Conservation (phyloP, 352 stramenopile genomes). For the Poterioochromonas sp. region DNA sequence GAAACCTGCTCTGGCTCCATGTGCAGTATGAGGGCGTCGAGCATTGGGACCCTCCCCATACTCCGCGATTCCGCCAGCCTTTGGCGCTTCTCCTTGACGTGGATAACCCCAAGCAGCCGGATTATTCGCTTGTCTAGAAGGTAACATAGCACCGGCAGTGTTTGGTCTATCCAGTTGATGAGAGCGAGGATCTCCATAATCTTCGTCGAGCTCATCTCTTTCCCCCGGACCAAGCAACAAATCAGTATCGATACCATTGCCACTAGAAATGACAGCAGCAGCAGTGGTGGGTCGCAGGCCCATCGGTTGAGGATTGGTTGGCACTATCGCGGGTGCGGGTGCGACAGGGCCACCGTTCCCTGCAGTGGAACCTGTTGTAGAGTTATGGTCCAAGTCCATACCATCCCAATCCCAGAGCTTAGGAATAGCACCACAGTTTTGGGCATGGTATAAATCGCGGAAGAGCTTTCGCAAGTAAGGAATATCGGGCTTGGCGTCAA, state of each 20-base stretch:
- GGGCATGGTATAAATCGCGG: slow-evolving; percentile 58
- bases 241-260: neutral
- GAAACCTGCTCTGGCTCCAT: slow-evolving; percentile 18
- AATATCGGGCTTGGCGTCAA: slow-evolving; percentile 87
- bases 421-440: slow-evolving; percentile 36
- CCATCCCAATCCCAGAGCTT: slow-evolving; percentile 32
- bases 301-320: neutral
- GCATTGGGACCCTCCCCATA: neutral
- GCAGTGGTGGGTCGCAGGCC: neutral
- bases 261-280: neutral
- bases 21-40: slow-evolving; percentile 22
- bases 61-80: neutral
- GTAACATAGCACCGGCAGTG: slow-evolving; percentile 9
- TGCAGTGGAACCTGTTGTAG: neutral
- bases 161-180: neutral
- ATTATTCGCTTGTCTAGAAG: neutral
- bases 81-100: neutral
- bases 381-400: slow-evolving; percentile 6
- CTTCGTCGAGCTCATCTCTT: neutral
- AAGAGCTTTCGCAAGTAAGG: slow-evolving; percentile 77
- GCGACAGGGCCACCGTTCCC: neutral
- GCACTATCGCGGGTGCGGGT: neutral
- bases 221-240: neutral
- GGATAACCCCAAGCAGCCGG: slow-evolving; percentile 11
- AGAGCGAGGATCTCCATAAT: neutral